These are phyloP conservation scores for Hypoxylon sp. DNA, from an alignment of 2,329 filamentous ascomycete genomes.

Conservation along the genomic window DNA sequence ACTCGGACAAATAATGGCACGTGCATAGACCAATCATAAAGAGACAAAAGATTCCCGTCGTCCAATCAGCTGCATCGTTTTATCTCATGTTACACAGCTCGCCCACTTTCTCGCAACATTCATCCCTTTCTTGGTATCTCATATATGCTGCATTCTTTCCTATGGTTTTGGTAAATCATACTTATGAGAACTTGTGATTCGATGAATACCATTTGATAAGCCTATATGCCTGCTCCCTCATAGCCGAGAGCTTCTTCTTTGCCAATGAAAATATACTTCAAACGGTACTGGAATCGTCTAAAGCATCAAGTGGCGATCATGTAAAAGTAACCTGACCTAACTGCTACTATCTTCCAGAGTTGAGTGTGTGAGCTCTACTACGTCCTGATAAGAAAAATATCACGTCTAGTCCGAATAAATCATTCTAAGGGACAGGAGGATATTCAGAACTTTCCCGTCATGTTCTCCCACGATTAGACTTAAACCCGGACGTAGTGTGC, in stretches of 20 bases:
- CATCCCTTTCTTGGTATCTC: background rate
- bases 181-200: background rate
- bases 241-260: background rate
- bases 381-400: background rate
- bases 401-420: background rate
- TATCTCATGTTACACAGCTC: background rate
- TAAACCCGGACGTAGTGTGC: background rate
- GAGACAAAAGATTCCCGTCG: background rate
- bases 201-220: background rate
- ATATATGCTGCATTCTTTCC: background rate
- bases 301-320: background rate
- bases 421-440: background rate
- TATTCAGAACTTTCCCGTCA: background rate
- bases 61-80: background rate
- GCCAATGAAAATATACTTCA: background rate
- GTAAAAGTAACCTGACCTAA: background rate
- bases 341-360: background rate
- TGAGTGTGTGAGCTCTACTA: background rate
- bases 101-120: background rate
- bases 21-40: background rate
- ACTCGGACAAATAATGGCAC: too few relatives aligned
- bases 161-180: background rate
- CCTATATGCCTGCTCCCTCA: background rate
- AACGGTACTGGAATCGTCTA: background rate
- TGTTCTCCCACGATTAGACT: background rate